A percentile compares a stretch with the other conserved stretches of the same genome.
Evolutionary conservation across 2,329 filamentous ascomycete species (phyloP).

Genomic region (Fusarium sp.): DNA sequence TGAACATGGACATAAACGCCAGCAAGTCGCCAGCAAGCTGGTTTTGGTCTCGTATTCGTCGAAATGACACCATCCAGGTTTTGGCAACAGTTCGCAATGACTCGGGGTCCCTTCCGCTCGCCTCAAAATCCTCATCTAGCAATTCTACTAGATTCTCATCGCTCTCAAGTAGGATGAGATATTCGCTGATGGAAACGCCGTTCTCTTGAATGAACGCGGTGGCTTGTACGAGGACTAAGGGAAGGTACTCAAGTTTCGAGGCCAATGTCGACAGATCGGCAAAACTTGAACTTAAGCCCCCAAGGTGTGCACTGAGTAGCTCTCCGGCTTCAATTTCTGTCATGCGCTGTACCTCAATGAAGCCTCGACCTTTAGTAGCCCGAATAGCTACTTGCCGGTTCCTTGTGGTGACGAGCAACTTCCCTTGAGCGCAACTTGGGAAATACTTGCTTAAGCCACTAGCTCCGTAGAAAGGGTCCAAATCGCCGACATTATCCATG

Average conservation of each 20-base stretch:
- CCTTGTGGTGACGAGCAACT: not conserved
- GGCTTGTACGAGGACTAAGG: not conserved
- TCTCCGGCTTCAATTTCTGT: not conserved
- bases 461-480: not conserved
- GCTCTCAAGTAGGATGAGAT: rapidly evolving
- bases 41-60: not conserved
- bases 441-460: not conserved
- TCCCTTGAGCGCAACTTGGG: not conserved
- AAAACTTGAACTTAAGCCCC: rapidly evolving
- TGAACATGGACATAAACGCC: rapidly evolving
- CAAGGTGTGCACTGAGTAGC: rapidly evolving
- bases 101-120: not conserved
- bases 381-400: not conserved
- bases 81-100: not conserved
- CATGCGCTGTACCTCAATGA: not conserved
- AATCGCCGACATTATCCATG: not conserved
- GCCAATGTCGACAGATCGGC: not conserved
- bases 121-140: not conserved
- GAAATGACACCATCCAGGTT: not conserved
- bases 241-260: not conserved
- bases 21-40: not conserved
- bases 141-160: not conserved
- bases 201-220: not conserved
- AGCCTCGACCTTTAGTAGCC: not conserved
- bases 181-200: rapidly evolving